phyloP scores from a whole-genome alignment of 352 stramenopile genomes.

The Peronospora destructor region DNA sequence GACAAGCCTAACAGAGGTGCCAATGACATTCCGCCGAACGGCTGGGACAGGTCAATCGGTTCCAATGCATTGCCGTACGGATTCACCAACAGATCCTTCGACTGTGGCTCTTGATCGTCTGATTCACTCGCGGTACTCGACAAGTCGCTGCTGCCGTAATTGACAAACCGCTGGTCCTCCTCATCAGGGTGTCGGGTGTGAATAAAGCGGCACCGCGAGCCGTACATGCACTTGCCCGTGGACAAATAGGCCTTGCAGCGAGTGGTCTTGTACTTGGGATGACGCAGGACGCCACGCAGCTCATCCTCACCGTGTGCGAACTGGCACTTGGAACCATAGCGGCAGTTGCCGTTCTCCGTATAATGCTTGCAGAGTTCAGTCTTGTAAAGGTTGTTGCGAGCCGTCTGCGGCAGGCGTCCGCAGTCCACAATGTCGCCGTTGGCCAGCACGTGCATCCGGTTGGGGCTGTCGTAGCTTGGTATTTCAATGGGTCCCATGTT shows the following conservation, averaged over 20 bases:
- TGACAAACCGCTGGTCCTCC: conserved; percentile 32
- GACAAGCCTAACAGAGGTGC: conserved; percentile 35
- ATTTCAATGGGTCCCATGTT: conserved; percentile 29
- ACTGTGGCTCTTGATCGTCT: conserved; percentile 46
- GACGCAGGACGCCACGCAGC: conserved; percentile 75
- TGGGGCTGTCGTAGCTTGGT: conserved; percentile 38
- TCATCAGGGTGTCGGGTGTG: conserved; percentile 39
- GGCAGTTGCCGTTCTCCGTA: conserved; percentile 77
- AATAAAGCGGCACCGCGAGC: conserved; percentile 84
- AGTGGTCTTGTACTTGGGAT: conserved; percentile 90
- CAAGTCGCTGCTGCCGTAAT: conserved; percentile 33
- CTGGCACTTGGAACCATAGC: conserved; percentile 86
- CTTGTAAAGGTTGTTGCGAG: conserved; percentile 88
- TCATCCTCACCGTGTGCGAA: conserved; percentile 85
- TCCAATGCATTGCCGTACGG: conserved; percentile 53
- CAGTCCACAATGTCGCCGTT: conserved; percentile 86
- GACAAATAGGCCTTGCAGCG: conserved; percentile 84
- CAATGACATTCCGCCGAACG: conserved; percentile 65
- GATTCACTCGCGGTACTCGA: conserved; percentile 62
- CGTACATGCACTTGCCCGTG: conserved; percentile 85
- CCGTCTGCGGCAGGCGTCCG: conserved; percentile 58
- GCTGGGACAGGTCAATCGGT: conserved; percentile 54
- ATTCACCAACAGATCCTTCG: conserved; percentile 59
- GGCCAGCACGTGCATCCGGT: conserved; percentile 70
- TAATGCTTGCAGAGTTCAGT: conserved; percentile 89